Percentiles rank a stretch among this genome's conserved stretches.
Conservation (phyloP, 2,329 filamentous ascomycete species). For the Cadophora gregata region DNA sequence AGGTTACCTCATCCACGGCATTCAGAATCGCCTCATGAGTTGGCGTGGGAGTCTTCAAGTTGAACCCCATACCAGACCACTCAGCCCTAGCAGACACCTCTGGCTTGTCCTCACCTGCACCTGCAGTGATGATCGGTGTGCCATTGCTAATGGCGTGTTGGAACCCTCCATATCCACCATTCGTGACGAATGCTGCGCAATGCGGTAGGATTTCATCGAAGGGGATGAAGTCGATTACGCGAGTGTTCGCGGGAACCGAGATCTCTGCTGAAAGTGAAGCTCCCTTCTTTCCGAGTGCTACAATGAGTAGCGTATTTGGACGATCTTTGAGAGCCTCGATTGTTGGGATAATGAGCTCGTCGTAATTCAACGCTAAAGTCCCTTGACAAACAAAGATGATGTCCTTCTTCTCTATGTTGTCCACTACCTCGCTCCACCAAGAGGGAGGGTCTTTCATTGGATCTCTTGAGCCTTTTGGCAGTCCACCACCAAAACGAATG, state of each 20-base stretch:
- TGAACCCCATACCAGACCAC: slow-evolving; percentile 47
- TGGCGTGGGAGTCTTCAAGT: slow-evolving; percentile 39
- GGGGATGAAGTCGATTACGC: slow-evolving; percentile 47
- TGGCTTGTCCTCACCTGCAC: slow-evolving; percentile 46
- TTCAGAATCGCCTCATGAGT: slow-evolving; percentile 26
- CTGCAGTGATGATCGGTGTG: slow-evolving; percentile 45
- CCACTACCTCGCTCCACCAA: slow-evolving; percentile 54
- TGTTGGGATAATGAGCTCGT: slow-evolving; percentile 46
- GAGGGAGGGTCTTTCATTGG: slow-evolving; percentile 44
- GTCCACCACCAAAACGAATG: slow-evolving; percentile 52
- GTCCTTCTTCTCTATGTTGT: slow-evolving; percentile 48
- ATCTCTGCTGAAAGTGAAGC: slow-evolving; percentile 41
- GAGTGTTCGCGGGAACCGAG: slow-evolving; percentile 43
- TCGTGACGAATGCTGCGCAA: slow-evolving; percentile 45
- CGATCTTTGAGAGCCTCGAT: slow-evolving; percentile 45
- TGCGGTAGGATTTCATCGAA: slow-evolving; percentile 47
- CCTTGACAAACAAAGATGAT: slow-evolving; percentile 48
- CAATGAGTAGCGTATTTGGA: slow-evolving; percentile 46
- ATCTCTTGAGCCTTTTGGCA: slow-evolving; percentile 45
- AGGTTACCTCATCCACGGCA: slow-evolving; percentile 30
- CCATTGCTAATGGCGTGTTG: slow-evolving; percentile 45
- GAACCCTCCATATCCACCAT: slow-evolving; percentile 48
- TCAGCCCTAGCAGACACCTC: slow-evolving; percentile 44
- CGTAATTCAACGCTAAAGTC: slow-evolving; percentile 42
- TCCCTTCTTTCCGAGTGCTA: slow-evolving; percentile 41